Base-by-base conservation (phyloP, 495 filamentous ascomycete genomes). In the Beverwykella pulmonaria region DNA sequence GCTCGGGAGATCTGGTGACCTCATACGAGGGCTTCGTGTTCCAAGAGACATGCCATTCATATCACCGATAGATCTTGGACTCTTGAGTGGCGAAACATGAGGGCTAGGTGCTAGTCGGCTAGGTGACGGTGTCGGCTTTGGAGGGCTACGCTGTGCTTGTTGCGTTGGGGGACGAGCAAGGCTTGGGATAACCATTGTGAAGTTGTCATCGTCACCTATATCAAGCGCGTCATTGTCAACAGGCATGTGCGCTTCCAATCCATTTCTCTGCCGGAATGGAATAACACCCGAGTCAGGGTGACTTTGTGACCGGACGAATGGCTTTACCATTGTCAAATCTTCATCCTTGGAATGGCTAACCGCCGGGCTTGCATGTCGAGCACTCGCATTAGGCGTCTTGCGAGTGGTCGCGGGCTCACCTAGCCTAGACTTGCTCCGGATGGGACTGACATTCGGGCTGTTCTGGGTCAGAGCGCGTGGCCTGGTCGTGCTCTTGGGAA, bases 101-200 rank as follows among this genome's bases (percentile, higher is more conserved):
- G 69, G 69, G 57, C 60, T 71, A 36, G 56, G 15, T 17, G 53
- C 61, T 32, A 71, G 34, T 30, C 63, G 58, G 19, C 19, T 56
- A 6, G 70, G 61, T 0, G 59, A 60, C 14, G 63, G 53, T 1
- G 50, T 36, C 14, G 71, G 26, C 48, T 69, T 70, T 0, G 71
- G 67, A 41, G 71, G 71, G 52, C 67, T 73, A 6, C 56, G 53
- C 23, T 69, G 61, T 1, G 58, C 39, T 14, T 41, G 34, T 41
- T 72, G 70, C 8, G 66, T 14, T 30, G 49, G 6, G 14, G 61
- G 70, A 20, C 63, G 56, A 0, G 52, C 53, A 12, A 79, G 61
- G 47, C 61, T 71, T 10, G 77, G 77, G 15, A 79, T 70, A 4
- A 79, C 77, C 75, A 79, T 77, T 22, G 77, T 78, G 59, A 79